A percentile compares a stretch with the other conserved stretches of the same genome.
phyloP scores from a whole-genome alignment of 2,329 filamentous ascomycete genomes.

The Ophiostoma ips region DNA sequence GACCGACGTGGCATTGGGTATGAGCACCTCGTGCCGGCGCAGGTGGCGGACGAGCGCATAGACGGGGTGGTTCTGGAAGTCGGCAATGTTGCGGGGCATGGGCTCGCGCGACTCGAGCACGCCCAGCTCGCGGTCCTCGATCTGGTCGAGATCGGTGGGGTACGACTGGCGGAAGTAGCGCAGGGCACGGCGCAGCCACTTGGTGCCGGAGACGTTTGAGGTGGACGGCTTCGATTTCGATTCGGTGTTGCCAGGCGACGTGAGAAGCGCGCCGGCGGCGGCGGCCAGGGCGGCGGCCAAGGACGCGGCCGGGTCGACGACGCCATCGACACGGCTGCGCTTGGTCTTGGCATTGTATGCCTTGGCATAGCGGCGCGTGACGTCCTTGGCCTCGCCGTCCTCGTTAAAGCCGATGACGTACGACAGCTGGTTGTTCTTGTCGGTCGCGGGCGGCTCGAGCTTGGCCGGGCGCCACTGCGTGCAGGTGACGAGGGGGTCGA shows the following conservation, averaged over 20 bases:
- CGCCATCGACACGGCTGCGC: constrained; percentile 58
- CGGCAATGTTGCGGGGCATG: constrained; percentile 73
- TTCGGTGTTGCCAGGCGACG: background rate
- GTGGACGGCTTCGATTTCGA: background rate
- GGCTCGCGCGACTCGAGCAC: constrained; percentile 60
- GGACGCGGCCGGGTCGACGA: constrained; percentile 8
- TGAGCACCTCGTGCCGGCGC: constrained; percentile 66
- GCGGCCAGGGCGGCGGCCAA: background rate
- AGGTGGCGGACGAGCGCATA: constrained; percentile 80
- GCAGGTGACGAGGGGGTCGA: constrained; percentile 72
- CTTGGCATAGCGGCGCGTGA: constrained; percentile 78
- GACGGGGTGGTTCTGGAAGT: constrained; percentile 75
- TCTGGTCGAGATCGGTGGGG: constrained; percentile 57
- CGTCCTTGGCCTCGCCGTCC: constrained; percentile 65
- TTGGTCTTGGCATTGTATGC: constrained; percentile 84
- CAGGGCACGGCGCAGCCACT: constrained; percentile 42
- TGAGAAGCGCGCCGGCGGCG: background rate
- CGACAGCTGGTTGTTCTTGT: constrained; percentile 59
- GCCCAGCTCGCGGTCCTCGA: constrained; percentile 66
- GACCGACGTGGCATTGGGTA: constrained; percentile 52
- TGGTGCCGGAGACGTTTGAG: constrained; percentile 4
- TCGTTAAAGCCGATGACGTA: constrained; percentile 81
- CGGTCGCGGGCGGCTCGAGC: constrained; percentile 71
- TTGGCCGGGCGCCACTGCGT: constrained; percentile 61
- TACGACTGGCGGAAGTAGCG: constrained; percentile 27